These are phyloP conservation scores for Fusarium coicis DNA, from an alignment of 2,329 filamentous ascomycete genomes.

Conservation along the genomic window DNA sequence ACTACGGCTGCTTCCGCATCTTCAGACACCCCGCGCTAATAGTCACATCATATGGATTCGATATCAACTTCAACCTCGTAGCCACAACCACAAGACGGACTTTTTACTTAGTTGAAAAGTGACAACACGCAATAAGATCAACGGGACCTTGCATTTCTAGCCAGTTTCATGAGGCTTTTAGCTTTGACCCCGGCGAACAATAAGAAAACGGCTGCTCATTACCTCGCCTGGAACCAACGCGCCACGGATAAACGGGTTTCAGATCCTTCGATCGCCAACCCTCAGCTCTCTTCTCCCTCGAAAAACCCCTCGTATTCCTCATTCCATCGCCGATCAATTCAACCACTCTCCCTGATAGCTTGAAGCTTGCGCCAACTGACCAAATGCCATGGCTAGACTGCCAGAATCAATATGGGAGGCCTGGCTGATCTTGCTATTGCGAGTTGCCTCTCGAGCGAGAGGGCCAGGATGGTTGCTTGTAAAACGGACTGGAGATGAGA, in stretches of 20 bases:
- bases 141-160: not conserved
- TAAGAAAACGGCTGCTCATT: slow-evolving; percentile 5
- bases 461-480: not conserved
- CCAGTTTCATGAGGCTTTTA: not conserved
- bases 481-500: not conserved
- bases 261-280: slow-evolving; percentile 10
- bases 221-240: slow-evolving; percentile 1
- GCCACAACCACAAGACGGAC: slow-evolving; percentile 5
- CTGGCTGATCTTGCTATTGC: not conserved
- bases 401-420: not conserved
- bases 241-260: slow-evolving; percentile 24
- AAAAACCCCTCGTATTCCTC: slow-evolving; percentile 8
- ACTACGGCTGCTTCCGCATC: slow-evolving; percentile 6
- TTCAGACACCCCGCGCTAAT: slow-evolving; percentile 3
- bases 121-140: not conserved
- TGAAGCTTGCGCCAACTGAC: slow-evolving; percentile 7
- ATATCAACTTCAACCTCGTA: slow-evolving; percentile 3
- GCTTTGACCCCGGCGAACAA: not conserved
- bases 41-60: slow-evolving; percentile 23
- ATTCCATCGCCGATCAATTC: slow-evolving; percentile 31
- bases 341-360: slow-evolving; percentile 30
- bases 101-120: not conserved
- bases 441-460: slow-evolving; percentile 2
- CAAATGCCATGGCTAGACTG: not conserved
- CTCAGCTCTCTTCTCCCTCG: slow-evolving; percentile 10